Evolutionary conservation across 352 stramenopile genomes (phyloP), one percentile per base, ranked within the genome.

Genomic region (Blastocystis sp.): DNA sequence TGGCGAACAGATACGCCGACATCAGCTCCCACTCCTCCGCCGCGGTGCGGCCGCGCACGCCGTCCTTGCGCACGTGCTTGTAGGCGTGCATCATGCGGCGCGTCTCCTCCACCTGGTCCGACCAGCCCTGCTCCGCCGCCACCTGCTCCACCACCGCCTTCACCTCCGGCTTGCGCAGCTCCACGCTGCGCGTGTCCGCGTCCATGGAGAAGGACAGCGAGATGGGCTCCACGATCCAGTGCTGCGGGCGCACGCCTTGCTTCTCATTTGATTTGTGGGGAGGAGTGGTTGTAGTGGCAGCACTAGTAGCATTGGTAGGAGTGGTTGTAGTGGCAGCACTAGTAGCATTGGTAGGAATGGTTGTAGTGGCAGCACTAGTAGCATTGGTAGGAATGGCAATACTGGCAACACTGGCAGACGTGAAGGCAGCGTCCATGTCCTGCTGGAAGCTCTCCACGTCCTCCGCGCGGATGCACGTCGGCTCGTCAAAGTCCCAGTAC

Each of bases 401-500:
- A 34, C 28, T 34, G 28, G 28, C 28, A 34, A 34, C 28, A 34
- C 28, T 34, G 28, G 28, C 28, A 34, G 28, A 34, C 0, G 6
- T n/a, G 43, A 87, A 87, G 2, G 77, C 43, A 40, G 45, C n/a
- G 4, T 42, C 4, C 77, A 87, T 87, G 11, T 69, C 61, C 42
- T 87, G 21, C 24, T 76, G 14, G 4, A 87, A 17, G 4, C 19
- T 28, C 21, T 59, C 45, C n/a, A 42, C 43, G 3, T 74, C 45
- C 14, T 87, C 68, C 4, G 65, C 71, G 28, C 9, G 10, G 9
- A 78, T 38, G 14, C 34, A 19, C 4, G 42, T 42, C n/a, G 34
- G 19, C 21, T 87, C 38, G 28, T 87, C 77, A 40, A 87, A 87
- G 65, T 87, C 77, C 77, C 77, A 87, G 24, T 87, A 87, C 2